A percentile compares a stretch with the other conserved stretches of the same genome.
phyloP scores from a whole-genome alignment of 257 asterid genomes.

The Solanum microdontum region DNA sequence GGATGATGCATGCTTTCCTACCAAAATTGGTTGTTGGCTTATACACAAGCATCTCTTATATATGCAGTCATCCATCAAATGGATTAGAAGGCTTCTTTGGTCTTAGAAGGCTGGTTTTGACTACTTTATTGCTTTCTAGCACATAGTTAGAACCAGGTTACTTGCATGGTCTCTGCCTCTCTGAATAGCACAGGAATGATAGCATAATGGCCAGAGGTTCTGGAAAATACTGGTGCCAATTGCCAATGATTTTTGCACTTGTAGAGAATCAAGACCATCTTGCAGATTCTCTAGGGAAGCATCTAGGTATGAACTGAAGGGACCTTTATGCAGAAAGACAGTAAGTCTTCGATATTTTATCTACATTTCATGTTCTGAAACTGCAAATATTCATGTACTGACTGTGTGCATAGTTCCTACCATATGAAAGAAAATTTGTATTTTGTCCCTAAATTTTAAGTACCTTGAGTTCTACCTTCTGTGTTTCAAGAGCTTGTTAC shows the following conservation, averaged over 20 bases:
- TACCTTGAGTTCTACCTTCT: background rate
- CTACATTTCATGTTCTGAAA: background rate
- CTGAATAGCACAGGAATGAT: background rate
- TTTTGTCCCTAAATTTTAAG: background rate
- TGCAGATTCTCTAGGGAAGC: background rate
- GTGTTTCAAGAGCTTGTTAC: background rate
- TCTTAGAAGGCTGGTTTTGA: background rate
- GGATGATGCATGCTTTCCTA: background rate
- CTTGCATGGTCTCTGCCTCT: background rate
- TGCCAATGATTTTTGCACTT: background rate
- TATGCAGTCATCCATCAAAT: background rate
- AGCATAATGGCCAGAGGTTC: background rate
- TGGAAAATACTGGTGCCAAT: background rate
- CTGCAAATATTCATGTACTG: background rate
- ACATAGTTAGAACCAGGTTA: background rate
- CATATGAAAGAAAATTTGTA: background rate
- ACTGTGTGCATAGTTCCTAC: background rate
- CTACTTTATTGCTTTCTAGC: background rate
- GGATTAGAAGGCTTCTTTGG: background rate
- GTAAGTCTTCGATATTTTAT: background rate
- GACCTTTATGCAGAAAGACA: background rate
- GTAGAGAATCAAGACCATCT: background rate
- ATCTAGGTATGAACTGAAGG: background rate
- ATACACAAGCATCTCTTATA: background rate
- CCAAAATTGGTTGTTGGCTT: background rate